Percentiles rank a stretch among this genome's conserved stretches.
Conservation (phyloP, 108 stramenopile genomes). For the Cyclotella choctawhatcheeana region DNA sequence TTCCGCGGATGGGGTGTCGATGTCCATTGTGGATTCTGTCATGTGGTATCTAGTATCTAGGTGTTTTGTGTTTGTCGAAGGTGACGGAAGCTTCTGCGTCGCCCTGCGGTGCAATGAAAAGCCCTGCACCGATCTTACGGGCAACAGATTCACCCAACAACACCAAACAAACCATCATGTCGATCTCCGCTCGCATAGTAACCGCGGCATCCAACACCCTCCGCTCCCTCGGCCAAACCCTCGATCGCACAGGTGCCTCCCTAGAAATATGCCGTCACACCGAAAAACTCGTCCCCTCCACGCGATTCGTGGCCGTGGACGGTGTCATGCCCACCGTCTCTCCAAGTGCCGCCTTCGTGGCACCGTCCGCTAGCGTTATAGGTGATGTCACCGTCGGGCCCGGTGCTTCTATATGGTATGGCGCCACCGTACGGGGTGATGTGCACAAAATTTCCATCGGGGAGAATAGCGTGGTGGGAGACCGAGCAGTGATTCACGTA, state of each 20-base stretch:
- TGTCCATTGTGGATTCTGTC: too few relatives aligned
- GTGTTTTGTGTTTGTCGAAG: too few relatives aligned
- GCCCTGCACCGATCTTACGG: neutral
- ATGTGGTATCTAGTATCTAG: too few relatives aligned
- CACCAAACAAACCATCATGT: constrained; percentile 63
- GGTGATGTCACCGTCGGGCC: constrained; percentile 82
- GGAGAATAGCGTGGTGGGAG: constrained; percentile 81
- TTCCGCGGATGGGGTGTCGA: too few relatives aligned
- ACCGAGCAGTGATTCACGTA: constrained; percentile 94
- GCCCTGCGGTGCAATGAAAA: too few relatives aligned
- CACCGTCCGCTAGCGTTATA: constrained; percentile 82
- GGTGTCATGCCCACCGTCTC: constrained; percentile 73
- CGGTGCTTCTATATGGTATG: constrained; percentile 87
- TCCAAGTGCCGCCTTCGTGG: constrained; percentile 72
- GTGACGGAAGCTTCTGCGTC: too few relatives aligned
- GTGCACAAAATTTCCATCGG: constrained; percentile 87
- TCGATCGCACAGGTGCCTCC: constrained; percentile 69
- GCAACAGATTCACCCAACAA: neutral
- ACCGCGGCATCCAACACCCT: constrained; percentile 73
- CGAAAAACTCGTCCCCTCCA: constrained; percentile 86
- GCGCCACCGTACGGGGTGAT: constrained; percentile 86
- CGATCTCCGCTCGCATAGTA: constrained; percentile 65
- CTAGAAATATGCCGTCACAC: constrained; percentile 87
- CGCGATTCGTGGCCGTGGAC: constrained; percentile 88
- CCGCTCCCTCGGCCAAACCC: constrained; percentile 64